A percentile compares a stretch with the other conserved stretches of the same genome.
These are phyloP conservation scores for Spizellomyces punctatus DNA, from an alignment of 192 early-diverging fungal species.

Conservation along the genomic window DNA sequence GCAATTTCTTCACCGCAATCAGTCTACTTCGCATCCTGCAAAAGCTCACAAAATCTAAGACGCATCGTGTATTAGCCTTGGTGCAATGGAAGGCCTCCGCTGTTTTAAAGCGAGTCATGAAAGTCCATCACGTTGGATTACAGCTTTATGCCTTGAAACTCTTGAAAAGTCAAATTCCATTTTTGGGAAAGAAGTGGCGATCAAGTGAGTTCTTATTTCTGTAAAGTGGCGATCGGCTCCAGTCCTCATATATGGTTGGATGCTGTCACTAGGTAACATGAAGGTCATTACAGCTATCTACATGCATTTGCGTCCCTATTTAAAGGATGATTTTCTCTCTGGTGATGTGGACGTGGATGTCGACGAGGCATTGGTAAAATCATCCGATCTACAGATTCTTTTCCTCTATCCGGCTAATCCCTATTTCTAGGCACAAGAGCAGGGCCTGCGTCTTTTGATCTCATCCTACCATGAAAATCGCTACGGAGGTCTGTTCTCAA, in stretches of 20 bases:
- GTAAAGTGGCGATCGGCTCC: slow-evolving; percentile 72
- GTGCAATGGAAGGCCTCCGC: slow-evolving; percentile 86
- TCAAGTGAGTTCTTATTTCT: slow-evolving; percentile 39
- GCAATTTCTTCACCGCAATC: slow-evolving; percentile 61
- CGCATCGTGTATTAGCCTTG: slow-evolving; percentile 71
- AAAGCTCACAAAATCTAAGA: slow-evolving; percentile 78
- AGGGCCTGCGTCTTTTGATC: slow-evolving; percentile 62
- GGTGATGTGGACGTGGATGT: slow-evolving; percentile 70
- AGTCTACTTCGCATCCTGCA: slow-evolving; percentile 77
- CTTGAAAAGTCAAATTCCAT: slow-evolving; percentile 78
- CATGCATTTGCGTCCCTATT: slow-evolving; percentile 58
- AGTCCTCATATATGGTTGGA: background rate
- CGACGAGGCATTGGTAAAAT: slow-evolving; percentile 69
- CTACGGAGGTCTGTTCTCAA: slow-evolving; percentile 37
- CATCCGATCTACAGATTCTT: background rate
- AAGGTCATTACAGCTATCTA: slow-evolving; percentile 78
- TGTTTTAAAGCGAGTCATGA: slow-evolving; percentile 76
- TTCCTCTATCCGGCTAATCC: too few relatives aligned
- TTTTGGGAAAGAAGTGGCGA: slow-evolving; percentile 80
- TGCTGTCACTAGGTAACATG: slow-evolving; percentile 62
- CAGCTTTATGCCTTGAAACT: slow-evolving; percentile 79
- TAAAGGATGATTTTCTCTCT: slow-evolving; percentile 72
- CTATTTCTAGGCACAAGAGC: slow-evolving; percentile 60
- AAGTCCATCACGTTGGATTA: slow-evolving; percentile 66
- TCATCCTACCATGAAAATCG: slow-evolving; percentile 61